Evolutionary conservation across 306 rosid genomes (phyloP), one percentile per base, ranked within the genome.

Genomic region (Cucurbita argyrosperma): DNA sequence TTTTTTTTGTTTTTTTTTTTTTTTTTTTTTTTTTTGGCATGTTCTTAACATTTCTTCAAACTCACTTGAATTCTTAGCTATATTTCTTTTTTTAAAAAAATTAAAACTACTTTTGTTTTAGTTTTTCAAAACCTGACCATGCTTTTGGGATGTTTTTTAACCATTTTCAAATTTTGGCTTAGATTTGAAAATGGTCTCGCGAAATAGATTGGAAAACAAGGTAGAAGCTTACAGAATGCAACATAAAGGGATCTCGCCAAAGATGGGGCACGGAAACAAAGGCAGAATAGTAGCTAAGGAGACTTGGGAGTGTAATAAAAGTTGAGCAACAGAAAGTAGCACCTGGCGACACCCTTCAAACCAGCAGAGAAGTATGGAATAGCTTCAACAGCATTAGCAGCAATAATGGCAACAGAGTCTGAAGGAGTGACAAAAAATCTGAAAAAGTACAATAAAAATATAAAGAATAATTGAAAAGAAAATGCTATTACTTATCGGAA

Each of bases 341-440:
- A 92, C 98, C 99, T 94, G 96, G 99, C 99, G 76, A 94, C 99
- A 74, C 99, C 99, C 85, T 94, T 94, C 81, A 94, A 77, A 82
- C 99, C 99, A 76, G 87, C 55, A 78, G 90, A 84, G 84, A 94
- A 94, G 89, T 94, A 94, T 14, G 99, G 99, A 74, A 94, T 91
- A 79, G 97, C 77, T 78, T 89, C 96, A 76, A 94, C 99, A 55
- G 99, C 97, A 89, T 94, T 95, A 77, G 99, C 99, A 79, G 97
- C 99, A 81, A 95, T 91, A 59, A 95, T 89, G 80, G 99, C 99
- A 79, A 95, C 99, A 50, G 97, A 95, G 82, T 95, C 99, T 5
- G 99, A 95, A 18, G 99, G 99, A 64, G 99, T 95, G 82, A 95
- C 99, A 62, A 95, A 95, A 80, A 95, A 95, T 89, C 99, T 91